Conservation (phyloP, 169 alveolate species). For the Eimeria praecox region DNA sequence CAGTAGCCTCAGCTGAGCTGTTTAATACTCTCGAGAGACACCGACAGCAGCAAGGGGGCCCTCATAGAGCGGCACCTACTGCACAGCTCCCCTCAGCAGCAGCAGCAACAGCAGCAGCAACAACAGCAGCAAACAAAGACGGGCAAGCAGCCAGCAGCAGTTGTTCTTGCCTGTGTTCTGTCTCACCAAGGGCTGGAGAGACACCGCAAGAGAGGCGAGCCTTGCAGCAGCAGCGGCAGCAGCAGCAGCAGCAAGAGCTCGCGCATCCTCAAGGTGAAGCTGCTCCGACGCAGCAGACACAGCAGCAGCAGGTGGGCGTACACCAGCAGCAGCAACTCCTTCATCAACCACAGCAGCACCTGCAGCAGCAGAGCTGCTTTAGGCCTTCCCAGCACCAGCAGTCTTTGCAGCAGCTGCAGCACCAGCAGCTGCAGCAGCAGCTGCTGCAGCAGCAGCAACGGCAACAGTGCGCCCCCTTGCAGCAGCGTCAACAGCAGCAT, state of each 20-base stretch:
- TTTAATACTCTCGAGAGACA: neutral
- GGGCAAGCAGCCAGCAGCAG: neutral
- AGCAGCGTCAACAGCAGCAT: neutral
- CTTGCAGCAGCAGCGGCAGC: neutral
- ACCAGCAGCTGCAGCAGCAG: slow-evolving; percentile 5
- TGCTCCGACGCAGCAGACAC: neutral
- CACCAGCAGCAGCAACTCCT: neutral
- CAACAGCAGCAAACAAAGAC: neutral
- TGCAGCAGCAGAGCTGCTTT: neutral
- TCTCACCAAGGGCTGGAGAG: neutral
- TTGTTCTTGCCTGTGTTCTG: neutral
- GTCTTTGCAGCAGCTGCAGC: neutral
- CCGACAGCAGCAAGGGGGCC: neutral
- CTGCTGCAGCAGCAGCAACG: neutral
- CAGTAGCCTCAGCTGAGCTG: neutral
- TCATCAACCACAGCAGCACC: neutral
- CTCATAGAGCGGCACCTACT: neutral
- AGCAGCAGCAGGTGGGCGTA: neutral
- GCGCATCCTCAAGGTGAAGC: neutral
- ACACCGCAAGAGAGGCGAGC: neutral
- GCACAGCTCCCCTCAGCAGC: neutral
- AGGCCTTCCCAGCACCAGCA: neutral
- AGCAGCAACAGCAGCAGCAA: no score
- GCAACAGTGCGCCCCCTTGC: neutral
- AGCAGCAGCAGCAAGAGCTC: neutral